A percentile compares a stretch with the other conserved stretches of the same genome.
Evolutionary conservation across 805 yeast species (phyloP).

Genomic region (Zygosaccharomyces bisporus): DNA sequence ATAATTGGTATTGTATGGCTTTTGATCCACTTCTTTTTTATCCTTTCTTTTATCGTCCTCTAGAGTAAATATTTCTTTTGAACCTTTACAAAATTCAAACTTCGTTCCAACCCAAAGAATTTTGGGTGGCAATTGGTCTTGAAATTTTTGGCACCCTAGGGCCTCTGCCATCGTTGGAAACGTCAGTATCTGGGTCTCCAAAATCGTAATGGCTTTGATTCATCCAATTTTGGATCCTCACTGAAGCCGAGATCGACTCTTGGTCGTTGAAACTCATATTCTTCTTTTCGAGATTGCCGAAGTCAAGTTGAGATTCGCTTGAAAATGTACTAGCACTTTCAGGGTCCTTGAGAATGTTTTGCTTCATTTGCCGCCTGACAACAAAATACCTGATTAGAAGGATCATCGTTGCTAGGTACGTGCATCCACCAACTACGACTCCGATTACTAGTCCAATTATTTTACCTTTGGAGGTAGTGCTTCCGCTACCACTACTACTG

Average conservation of each 20-base stretch:
- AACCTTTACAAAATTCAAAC: too few relatives aligned
- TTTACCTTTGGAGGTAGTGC: constrained; percentile 39
- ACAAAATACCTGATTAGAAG: constrained; percentile 51
- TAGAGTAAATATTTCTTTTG: too few relatives aligned
- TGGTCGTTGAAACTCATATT: constrained; percentile 17
- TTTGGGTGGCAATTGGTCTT: constrained; percentile 64
- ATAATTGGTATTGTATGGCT: background rate
- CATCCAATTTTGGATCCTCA: constrained; percentile 35
- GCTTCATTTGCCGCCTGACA: constrained; percentile 31
- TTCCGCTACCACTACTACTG: constrained; percentile 12
- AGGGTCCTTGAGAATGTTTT: constrained; percentile 19
- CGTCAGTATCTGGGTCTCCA: constrained; percentile 16
- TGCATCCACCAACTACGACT: constrained; percentile 69
- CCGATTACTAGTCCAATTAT: constrained; percentile 82
- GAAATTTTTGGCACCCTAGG: constrained; percentile 47
- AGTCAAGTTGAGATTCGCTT: constrained; percentile 16
- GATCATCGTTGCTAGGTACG: constrained; percentile 59
- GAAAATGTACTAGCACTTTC: constrained; percentile 19
- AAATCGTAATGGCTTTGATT: constrained; percentile 25
- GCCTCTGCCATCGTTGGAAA: constrained; percentile 11
- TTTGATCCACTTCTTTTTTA: background rate
- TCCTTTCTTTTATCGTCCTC: background rate
- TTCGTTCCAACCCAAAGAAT: constrained; percentile 66
- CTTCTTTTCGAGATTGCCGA: constrained; percentile 12
- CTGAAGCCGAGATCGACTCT: constrained; percentile 28